Base-by-base conservation (phyloP, 495 filamentous ascomycete genomes). In the Lepidopterella palustris region DNA sequence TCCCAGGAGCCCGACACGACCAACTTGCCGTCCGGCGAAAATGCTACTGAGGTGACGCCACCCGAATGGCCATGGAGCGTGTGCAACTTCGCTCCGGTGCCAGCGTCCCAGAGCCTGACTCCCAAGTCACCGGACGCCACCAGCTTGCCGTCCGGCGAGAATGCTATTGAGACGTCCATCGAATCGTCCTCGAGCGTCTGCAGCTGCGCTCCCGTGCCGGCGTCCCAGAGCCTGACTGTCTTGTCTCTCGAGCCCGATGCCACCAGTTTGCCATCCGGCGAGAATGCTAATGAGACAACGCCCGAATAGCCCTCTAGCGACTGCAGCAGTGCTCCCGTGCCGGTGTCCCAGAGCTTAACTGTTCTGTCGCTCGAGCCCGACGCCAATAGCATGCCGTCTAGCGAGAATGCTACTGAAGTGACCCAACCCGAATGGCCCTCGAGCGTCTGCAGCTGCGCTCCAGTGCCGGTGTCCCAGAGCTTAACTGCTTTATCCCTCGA, bases 251-350 rank as follows among this genome's bases (percentile, higher is more conserved):
- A 21, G 3, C 3, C 3, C 13, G n/a, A 51, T 18, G 21, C 47
- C 47, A 21, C 47, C 13, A 5, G 23, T 21, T 51, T 9, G 2
- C 3, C 13, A 2, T 51, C 47, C 13, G 47, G 13, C 21, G 4
- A 51, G 27, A 20, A 29, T 2, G 4, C n/a, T 10, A 55, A 9
- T 18, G 48, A 3, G 3, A 1, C 4, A 18, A 57, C 42, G 6
- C 45, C 9, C 1, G 4, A 1, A 31, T 57, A 45, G 48, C 48
- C 45, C 48, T 55, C 28, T 6, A 58, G 56, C 56, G 45, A 29
- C 11, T 9, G 3, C 3, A 29, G 3, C 2, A 4, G 3, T 1
- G 4, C 1, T n/a, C n/a, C n/a, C n/a, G n/a, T n/a, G n/a, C n/a
- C n/a, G n/a, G n/a, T n/a, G n/a, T n/a, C n/a, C n/a, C n/a, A n/a